phyloP scores from a whole-genome alignment of 2,329 filamentous ascomycete genomes.

The Fusarium nelsonii region DNA sequence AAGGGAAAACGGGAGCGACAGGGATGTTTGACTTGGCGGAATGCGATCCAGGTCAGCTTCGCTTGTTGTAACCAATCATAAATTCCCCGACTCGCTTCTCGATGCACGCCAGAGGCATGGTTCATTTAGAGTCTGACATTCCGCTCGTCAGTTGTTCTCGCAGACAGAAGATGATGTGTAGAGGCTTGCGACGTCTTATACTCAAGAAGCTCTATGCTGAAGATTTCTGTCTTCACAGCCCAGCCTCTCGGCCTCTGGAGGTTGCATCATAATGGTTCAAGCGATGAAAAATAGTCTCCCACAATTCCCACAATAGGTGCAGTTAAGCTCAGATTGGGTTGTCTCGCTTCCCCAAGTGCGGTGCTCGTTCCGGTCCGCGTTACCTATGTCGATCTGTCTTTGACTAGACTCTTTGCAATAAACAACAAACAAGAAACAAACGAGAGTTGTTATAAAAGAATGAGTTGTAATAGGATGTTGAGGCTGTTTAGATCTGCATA shows the following conservation, averaged over 20 bases:
- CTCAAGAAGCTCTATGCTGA: background rate
- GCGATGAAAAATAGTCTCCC: background rate
- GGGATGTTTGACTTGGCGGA: conserved; percentile 40
- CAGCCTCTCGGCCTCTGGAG: background rate
- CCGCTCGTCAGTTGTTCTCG: conserved; percentile 11
- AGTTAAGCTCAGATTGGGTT: background rate
- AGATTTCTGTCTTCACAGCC: background rate
- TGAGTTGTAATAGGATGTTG: background rate
- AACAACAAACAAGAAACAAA: conserved; percentile 5
- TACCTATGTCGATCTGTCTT: conserved; percentile 25
- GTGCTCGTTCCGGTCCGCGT: conserved; percentile 22
- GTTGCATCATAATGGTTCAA: background rate
- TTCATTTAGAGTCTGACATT: conserved; percentile 33
- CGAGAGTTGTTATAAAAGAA: background rate
- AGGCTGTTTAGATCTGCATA: background rate
- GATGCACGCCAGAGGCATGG: conserved; percentile 44
- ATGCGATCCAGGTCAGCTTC: conserved; percentile 44
- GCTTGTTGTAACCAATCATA: conserved; percentile 49
- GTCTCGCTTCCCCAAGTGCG: background rate
- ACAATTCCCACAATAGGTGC: background rate
- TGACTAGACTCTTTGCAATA: background rate
- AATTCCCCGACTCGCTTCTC: conserved; percentile 50
- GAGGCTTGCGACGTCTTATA: background rate
- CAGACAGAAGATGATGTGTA: background rate
- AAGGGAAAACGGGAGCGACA: conserved; percentile 4